Base-by-base conservation (phyloP, 345 rosid genomes). In the Pistacia integerrima region DNA sequence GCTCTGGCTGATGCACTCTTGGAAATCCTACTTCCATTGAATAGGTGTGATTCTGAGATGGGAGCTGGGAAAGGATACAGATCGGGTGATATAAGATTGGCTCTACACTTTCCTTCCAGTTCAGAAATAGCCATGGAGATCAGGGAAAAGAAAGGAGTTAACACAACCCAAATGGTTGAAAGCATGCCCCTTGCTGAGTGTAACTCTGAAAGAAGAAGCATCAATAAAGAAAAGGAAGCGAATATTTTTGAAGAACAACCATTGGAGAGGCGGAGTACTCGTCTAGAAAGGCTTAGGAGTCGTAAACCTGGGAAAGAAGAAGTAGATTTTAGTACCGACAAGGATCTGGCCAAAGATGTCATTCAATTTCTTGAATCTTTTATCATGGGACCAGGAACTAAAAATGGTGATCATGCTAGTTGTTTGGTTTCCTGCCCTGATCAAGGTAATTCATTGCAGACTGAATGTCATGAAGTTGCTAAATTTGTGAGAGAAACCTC, bases 221-320 rank as follows among this genome's bases (percentile, higher is more conserved):
- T 55, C 60, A 59, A 49, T 75, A 95, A 88, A 76, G 93, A 90
- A 78, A 90, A 85, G 79, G 92, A 89, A 72, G 52, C 82, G 76
- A 79, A 22, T 62, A 63, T 76, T 77, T 80, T 78, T 72, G 93
- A 89, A 76, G 99, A 92, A 66, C 99, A 93, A 30, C 94, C 94
- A 67, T 91, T 92, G 79, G 99, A 93, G 86, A 93, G 99, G 79
- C 88, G 98, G 69, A 96, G 99, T 84, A 90, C 92, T 82, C 97
- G 99, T 79, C 98, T 94, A 81, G 97, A 89, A 83, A 92, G 93
- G 84, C 93, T 91, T 77, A 87, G 99, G 78, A 92, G 90, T 84
- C 99, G 94, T 84, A 96, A 92, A 86, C 97, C 98, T 7, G 97
- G 84, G 69, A 96, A 96, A 88, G 99, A 88, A 81, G 97, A 90